Evolutionary conservation across 768 basidiomycete species (phyloP).

Genomic region (Boletus rubescentipes): DNA sequence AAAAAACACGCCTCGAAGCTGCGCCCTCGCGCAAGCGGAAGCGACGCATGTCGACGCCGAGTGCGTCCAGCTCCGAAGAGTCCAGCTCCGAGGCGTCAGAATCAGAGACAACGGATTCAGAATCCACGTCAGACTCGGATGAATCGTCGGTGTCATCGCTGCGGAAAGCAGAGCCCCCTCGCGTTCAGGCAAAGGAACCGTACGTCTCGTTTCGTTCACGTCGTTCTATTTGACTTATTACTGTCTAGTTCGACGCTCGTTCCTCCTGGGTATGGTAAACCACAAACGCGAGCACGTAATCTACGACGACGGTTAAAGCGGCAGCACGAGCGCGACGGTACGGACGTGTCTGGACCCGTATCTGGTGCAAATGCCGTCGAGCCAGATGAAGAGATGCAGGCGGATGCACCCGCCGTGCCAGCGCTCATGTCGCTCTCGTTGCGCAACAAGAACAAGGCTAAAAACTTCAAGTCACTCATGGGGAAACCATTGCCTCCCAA

Average conservation of each 20-base stretch:
- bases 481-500: constrained; percentile 43
- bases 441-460: constrained; percentile 74
- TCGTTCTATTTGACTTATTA: background rate
- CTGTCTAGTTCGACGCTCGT: constrained; percentile 28
- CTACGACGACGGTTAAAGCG: constrained; percentile 53
- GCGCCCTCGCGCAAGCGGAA: constrained; percentile 25
- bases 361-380: constrained; percentile 44
- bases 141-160: background rate
- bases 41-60: constrained; percentile 15
- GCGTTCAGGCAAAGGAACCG: constrained; percentile 5
- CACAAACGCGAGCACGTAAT: constrained; percentile 56
- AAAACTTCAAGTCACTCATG: constrained; percentile 59
- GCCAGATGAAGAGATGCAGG: constrained; percentile 4
- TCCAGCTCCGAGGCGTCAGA: constrained; percentile 10
- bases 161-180: constrained; percentile 9
- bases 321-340: constrained; percentile 26
- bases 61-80: constrained; percentile 21
- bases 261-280: constrained; percentile 61
- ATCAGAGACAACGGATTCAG: constrained; percentile 21
- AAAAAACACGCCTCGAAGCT: background rate
- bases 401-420: constrained; percentile 10
- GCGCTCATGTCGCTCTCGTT: constrained; percentile 47
- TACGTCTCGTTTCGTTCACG: no score
- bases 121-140: constrained; percentile 14
- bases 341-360: constrained; percentile 19